These are phyloP conservation scores for Thielaviopsis cerberus DNA, from an alignment of 2,329 filamentous ascomycete species.

Conservation along the genomic window DNA sequence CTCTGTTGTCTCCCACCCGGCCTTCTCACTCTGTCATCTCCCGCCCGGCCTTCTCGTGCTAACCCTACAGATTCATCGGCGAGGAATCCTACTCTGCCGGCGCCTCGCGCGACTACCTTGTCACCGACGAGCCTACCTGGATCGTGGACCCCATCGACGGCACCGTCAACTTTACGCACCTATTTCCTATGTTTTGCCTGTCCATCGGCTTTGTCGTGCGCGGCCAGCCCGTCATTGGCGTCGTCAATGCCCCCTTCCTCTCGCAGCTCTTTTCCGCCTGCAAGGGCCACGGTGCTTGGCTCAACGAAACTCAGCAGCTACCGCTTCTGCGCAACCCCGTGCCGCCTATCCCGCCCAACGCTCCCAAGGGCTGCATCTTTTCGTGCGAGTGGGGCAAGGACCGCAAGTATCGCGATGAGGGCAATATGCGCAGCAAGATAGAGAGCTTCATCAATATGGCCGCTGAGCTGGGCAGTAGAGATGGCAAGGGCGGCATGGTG, in stretches of 20 bases:
- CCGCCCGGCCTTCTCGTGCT: too few relatives aligned
- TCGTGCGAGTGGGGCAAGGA: slow-evolving; percentile 70
- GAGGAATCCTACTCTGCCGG: slow-evolving; percentile 60
- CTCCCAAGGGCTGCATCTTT: slow-evolving; percentile 53
- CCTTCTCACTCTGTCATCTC: too few relatives aligned
- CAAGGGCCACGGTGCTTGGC: slow-evolving; percentile 45
- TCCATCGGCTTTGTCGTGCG: slow-evolving; percentile 51
- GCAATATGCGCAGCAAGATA: slow-evolving; percentile 53
- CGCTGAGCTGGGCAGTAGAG: slow-evolving; percentile 40
- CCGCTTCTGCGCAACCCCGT: slow-evolving; percentile 45
- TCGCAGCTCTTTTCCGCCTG: slow-evolving; percentile 52
- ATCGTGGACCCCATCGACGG: slow-evolving; percentile 60
- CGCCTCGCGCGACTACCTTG: slow-evolving; percentile 47
- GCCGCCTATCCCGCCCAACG: slow-evolving; percentile 41
- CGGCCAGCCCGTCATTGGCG: slow-evolving; percentile 43
- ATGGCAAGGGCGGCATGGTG: slow-evolving; percentile 58
- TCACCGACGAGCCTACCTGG: slow-evolving; percentile 48
- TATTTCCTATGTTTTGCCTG: slow-evolving; percentile 67
- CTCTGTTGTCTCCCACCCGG: too few relatives aligned
- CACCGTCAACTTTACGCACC: slow-evolving; percentile 66
- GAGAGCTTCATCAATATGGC: slow-evolving; percentile 63
- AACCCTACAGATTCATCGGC: slow-evolving; percentile 61
- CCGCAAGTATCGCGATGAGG: slow-evolving; percentile 42
- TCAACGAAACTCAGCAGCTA: slow-evolving; percentile 44
- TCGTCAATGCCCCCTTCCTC: slow-evolving; percentile 55